A percentile compares a stretch with the other conserved stretches of the same genome.
Evolutionary conservation across 495 filamentous ascomycete genomes (phyloP).

Genomic region (Neurospora cerealis): DNA sequence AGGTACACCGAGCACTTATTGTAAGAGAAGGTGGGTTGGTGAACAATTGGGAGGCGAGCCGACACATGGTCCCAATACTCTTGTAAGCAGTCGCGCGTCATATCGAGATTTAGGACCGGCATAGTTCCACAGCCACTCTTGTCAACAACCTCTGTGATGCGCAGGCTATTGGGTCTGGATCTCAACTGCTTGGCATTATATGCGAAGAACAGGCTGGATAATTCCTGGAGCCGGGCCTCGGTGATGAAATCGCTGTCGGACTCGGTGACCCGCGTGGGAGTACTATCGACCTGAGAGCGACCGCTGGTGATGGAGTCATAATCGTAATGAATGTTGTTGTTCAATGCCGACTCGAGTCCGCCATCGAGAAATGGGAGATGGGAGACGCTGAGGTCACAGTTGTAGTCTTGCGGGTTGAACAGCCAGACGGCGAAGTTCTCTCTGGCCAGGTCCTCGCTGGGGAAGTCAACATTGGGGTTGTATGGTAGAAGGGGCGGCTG

Average conservation of each 20-base stretch:
- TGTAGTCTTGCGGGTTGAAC: slow-evolving; percentile 35
- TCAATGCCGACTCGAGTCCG: slow-evolving; percentile 39
- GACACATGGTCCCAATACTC: slow-evolving; percentile 94
- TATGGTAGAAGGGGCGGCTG: slow-evolving; percentile 27
- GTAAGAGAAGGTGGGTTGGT: slow-evolving; percentile 82
- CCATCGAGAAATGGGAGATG: slow-evolving; percentile 38
- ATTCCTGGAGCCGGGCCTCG: slow-evolving; percentile 69
- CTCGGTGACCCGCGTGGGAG: slow-evolving; percentile 59
- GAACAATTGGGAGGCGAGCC: slow-evolving; percentile 84
- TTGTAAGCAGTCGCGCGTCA: slow-evolving; percentile 86
- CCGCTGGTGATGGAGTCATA: slow-evolving; percentile 46
- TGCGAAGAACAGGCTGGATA: slow-evolving; percentile 68
- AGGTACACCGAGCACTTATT: slow-evolving; percentile 73
- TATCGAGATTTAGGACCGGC: slow-evolving; percentile 70
- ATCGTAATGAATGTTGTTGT: slow-evolving; percentile 43
- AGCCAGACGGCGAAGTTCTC: slow-evolving; percentile 41
- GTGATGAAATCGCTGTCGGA: slow-evolving; percentile 63
- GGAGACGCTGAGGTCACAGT: slow-evolving; percentile 29
- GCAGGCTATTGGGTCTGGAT: slow-evolving; percentile 40
- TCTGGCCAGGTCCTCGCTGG: slow-evolving; percentile 27
- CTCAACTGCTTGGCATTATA: slow-evolving; percentile 68
- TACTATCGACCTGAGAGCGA: slow-evolving; percentile 58
- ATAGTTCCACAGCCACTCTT: slow-evolving; percentile 50
- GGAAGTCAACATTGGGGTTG: slow-evolving; percentile 22
- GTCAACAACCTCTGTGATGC: slow-evolving; percentile 62